Evolutionary conservation across 345 rosid species (phyloP), one percentile per base, ranked within the genome.

Genomic region (Sisymbrium irio): DNA sequence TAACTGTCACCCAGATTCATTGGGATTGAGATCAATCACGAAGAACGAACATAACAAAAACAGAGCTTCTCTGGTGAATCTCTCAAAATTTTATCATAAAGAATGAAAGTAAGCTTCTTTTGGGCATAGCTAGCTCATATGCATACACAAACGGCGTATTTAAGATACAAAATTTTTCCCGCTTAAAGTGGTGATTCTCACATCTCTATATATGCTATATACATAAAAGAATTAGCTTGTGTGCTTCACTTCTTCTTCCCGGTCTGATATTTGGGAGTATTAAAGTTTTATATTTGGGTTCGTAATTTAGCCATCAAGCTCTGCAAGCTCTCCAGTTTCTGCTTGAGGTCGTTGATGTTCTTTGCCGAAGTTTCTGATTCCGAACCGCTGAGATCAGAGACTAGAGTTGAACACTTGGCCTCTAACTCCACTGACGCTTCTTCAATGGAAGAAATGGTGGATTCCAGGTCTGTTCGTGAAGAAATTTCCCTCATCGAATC

Each of bases 401-500:
- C 47, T 10, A 94, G 79, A 49, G 85, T 79, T 13, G 83, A 80
- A 45, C 93, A 94, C 70, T 85, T 83, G 67, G 81, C 83, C 50
- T 81, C 89, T 18, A 94, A 83, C 69, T 89, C 94, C 27, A 55
- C 39, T 58, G 90, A 61, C 13, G 88, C 85, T 75, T 89, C 94
- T 83, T 92, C 98, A 1, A 95, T 85, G 54, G 86, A 92, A 71
- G 81, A 63, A 54, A 90, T 78, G 39, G 93, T 92, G 25, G 88
- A 80, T 72, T 83, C 89, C 55, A 75, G 5, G n/a, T 70, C 69
- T 39, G 79, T 28, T 1, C 32, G 62, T 18, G 67, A 45, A 47
- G 64, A 28, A 28, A 41, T 67, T 28, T 81, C 88, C 9, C 73
- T 77, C 39, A 50, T 47, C 27, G 45, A 49, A 68, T 67, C 75